Percentiles rank a stretch among this genome's conserved stretches.
Evolutionary conservation across 371 early-diverging fungal genomes (phyloP).

Genomic region (Saksenaea vasiformis): DNA sequence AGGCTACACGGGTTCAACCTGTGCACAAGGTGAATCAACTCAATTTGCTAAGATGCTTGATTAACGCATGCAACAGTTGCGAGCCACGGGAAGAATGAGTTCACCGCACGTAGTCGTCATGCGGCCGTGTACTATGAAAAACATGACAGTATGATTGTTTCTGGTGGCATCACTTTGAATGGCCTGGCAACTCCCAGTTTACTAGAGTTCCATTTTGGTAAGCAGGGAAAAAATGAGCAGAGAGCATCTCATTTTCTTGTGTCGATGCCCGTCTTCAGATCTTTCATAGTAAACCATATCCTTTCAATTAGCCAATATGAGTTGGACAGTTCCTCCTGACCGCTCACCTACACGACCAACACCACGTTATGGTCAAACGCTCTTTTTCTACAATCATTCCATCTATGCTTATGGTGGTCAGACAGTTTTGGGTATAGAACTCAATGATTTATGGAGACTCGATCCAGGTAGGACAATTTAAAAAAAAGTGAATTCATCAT

Average conservation of each 20-base stretch:
- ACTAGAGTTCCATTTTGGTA: slow-evolving; percentile 6
- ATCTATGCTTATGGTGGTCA: slow-evolving; percentile 1
- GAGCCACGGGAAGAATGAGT: not conserved
- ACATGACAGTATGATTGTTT: slow-evolving; percentile 6
- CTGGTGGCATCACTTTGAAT: not conserved
- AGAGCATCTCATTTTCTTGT: not conserved
- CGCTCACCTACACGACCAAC: not conserved
- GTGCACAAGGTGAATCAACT: not conserved
- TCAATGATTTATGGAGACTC: slow-evolving; percentile 7
- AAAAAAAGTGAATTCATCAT: not conserved
- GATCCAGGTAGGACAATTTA: not conserved
- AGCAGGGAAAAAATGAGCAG: not conserved
- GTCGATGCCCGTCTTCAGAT: not conserved
- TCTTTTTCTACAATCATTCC: not conserved
- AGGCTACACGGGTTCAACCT: not conserved
- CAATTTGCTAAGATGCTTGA: not conserved
- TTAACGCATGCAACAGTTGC: not conserved
- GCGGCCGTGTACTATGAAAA: not conserved
- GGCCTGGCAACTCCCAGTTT: not conserved
- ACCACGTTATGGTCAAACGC: slow-evolving; percentile 4
- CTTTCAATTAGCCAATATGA: not conserved
- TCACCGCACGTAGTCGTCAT: slow-evolving; percentile 7
- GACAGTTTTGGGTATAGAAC: not conserved
- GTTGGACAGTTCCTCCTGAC: not conserved
- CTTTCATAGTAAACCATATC: not conserved